Percentiles rank a stretch among this genome's conserved stretches.
Conservation (phyloP, 345 rosid genomes). For the Cardamine occulta region DNA sequence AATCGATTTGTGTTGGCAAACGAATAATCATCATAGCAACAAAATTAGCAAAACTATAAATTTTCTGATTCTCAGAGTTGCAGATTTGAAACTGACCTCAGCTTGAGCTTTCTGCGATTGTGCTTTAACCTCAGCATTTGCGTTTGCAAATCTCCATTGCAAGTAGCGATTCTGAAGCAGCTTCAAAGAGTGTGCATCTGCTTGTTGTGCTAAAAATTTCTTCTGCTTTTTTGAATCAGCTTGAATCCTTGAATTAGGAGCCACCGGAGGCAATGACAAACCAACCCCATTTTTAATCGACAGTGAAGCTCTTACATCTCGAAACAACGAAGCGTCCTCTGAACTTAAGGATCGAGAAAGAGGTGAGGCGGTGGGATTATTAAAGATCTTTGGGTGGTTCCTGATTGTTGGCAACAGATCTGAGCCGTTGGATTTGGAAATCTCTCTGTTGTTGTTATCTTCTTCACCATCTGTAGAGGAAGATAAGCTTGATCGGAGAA, state of each 20-base stretch:
- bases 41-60: conserved; percentile 1
- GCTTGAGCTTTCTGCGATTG: conserved; percentile 65
- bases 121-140: conserved; percentile 61
- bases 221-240: conserved; percentile 51
- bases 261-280: conserved; percentile 61
- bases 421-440: conserved; percentile 14
- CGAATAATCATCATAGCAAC: not conserved
- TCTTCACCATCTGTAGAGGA: conserved; percentile 33
- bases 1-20: not conserved
- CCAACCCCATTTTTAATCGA: conserved; percentile 49
- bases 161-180: conserved; percentile 73
- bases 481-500: conserved; percentile 55
- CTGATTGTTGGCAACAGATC: conserved; percentile 30
- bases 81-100: conserved; percentile 55
- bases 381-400: conserved; percentile 21
- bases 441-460: conserved; percentile 13
- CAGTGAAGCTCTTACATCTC: conserved; percentile 31
- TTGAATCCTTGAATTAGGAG: conserved; percentile 48
- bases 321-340: conserved; percentile 42
- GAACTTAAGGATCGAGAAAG: conserved; percentile 36
- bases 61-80: not conserved
- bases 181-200: conserved; percentile 63
- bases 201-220: conserved; percentile 59
- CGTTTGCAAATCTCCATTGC: conserved; percentile 91
- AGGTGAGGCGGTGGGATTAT: conserved; percentile 29